Percentiles rank a stretch among this genome's conserved stretches.
Conservation (phyloP, 1,139 yeast genomes). For the Yamadazyma dendronema region DNA sequence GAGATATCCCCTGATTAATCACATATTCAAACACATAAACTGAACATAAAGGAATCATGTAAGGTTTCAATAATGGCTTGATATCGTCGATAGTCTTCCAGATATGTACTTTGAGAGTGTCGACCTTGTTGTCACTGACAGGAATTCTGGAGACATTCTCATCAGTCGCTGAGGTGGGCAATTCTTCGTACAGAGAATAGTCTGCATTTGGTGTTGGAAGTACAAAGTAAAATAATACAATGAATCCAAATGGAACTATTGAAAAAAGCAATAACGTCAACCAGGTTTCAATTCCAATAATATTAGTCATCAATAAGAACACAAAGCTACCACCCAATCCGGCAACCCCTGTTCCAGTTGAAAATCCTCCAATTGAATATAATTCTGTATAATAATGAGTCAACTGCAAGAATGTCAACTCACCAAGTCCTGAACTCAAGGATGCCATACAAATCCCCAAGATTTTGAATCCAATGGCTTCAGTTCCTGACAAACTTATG, state of each 20-base stretch:
- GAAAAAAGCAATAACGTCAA: conserved; percentile 32
- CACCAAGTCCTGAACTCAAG: conserved; percentile 85
- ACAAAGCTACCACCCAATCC: conserved; percentile 75
- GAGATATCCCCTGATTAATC: conserved; percentile 89
- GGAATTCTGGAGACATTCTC: background rate
- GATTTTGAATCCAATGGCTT: conserved; percentile 38
- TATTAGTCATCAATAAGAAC: conserved; percentile 40
- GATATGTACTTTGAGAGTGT: conserved; percentile 19
- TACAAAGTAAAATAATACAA: conserved; percentile 26
- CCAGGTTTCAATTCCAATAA: conserved; percentile 32
- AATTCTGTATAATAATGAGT: conserved; percentile 64
- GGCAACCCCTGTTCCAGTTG: conserved; percentile 95
- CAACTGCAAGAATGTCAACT: conserved; percentile 79
- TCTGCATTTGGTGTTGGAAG: conserved; percentile 24
- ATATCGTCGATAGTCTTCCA: conserved; percentile 40
- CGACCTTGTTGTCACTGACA: background rate
- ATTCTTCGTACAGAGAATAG: conserved; percentile 7
- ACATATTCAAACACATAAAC: conserved; percentile 86
- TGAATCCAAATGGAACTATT: conserved; percentile 36
- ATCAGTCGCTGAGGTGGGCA: background rate
- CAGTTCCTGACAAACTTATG: conserved; percentile 46
- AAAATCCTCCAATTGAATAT: conserved; percentile 75
- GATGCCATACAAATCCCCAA: conserved; percentile 83
- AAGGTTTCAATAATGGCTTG: conserved; percentile 58
- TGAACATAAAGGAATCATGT: conserved; percentile 76